Evolutionary conservation across 176 grass and related monocot genomes (phyloP), one percentile per base, ranked within the genome.

Genomic region (Saccharum officinarum): DNA sequence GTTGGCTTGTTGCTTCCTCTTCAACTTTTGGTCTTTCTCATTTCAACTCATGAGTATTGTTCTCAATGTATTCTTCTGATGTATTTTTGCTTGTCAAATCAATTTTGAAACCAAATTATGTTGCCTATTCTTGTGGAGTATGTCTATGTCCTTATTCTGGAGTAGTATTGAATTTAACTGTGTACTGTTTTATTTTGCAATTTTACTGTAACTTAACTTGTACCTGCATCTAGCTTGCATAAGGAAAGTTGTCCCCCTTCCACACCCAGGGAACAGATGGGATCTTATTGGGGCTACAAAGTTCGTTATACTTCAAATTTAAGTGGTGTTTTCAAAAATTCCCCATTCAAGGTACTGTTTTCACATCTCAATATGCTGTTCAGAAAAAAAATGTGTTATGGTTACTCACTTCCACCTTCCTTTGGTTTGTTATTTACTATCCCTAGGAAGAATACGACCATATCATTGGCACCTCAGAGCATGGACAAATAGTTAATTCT

Each of bases 391-490:
- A 22, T 28, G 25, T 44, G 6, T 71, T 77, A 37, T n/a, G 50
- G 11, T 16, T 38, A 76, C 25, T 83, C 44, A 77, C 46, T 80
- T 74, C 55, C 47, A 70, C 33, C 47, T 17, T 69, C 3, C n/a
- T 34, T 73, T 16, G 11, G 59, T 11, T 72, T 82, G n/a, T 31
- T 25, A 37, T 17, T 78, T 65, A 67, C 44, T 83, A 46, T 76
- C 69, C 78, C 11, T 92, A 98, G 96, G 87, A 91, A 81, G 90
- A 86, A 92, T 98, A 98, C 50, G 91, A 98, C 89, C 88, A 95
- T 87, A 88, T 98, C 65, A 95, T 98, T 61, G 97, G 97, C 57
- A 98, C 97, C 80, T 98, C 97, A 40, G 97, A 98, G 91, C 97
- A 95, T 87, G 97, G 97, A 18, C 66, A 88, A 74, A 90, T 82